These are phyloP conservation scores for Ogataea wickerhamii DNA, from an alignment of 805 yeast genomes.

Conservation along the genomic window DNA sequence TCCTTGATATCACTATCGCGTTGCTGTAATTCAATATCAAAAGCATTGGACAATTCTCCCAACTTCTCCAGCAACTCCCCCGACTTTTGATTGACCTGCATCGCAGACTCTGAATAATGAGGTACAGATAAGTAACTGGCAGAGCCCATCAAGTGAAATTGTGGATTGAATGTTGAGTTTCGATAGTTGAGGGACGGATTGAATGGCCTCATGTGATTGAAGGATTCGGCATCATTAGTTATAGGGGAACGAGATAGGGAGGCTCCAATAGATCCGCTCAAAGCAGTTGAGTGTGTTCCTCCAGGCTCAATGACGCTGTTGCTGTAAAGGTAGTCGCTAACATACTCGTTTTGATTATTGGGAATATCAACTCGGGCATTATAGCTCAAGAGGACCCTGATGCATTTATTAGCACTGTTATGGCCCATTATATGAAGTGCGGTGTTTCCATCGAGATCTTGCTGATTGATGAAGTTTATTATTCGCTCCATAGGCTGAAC, in stretches of 20 bases:
- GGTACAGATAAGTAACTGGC: conserved; percentile 30
- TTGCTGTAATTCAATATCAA: conserved; percentile 49
- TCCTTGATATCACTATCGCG: conserved; percentile 36
- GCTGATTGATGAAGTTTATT: conserved; percentile 52
- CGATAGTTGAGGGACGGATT: conserved; percentile 21
- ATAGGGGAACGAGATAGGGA: conserved; percentile 6
- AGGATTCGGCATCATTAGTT: conserved; percentile 19
- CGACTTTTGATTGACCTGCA: conserved; percentile 48
- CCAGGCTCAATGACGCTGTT: conserved; percentile 19
- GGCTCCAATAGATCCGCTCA: conserved; percentile 4
- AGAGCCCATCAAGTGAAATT: conserved; percentile 17
- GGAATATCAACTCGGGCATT: conserved; percentile 52
- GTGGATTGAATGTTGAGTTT: conserved; percentile 13
- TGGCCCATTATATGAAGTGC: conserved; percentile 50
- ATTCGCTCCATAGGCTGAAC: conserved; percentile 59
- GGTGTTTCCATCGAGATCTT: conserved; percentile 56
- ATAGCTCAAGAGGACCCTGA: conserved; percentile 42
- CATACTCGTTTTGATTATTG: conserved; percentile 43
- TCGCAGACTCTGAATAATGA: conserved; percentile 51
- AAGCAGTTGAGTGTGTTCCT: conserved; percentile 6
- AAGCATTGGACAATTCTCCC: conserved; percentile 45
- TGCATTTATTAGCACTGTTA: conserved; percentile 43
- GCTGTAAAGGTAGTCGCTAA: conserved; percentile 36
- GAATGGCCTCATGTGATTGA: conserved; percentile 25
- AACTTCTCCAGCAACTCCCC: conserved; percentile 49